Evolutionary conservation across 768 basidiomycete genomes (phyloP), one percentile per base, ranked within the genome.

Genomic region (Serendipita indica): DNA sequence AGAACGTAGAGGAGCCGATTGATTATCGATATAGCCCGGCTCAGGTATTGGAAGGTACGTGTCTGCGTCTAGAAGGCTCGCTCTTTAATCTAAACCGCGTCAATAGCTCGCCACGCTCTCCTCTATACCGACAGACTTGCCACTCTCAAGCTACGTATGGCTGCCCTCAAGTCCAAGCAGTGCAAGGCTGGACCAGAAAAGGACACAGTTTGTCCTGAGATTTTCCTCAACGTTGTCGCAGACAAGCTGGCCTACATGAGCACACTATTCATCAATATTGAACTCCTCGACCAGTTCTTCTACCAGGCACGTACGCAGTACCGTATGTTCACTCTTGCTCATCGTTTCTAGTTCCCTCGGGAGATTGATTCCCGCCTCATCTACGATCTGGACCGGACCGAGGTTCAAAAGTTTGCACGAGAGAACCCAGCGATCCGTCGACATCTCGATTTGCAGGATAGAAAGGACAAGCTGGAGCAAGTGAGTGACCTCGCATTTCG

Each of bases 261-360:
- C 2, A 82, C 93, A 2, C 90, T 97, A 86, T 98, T 98, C 70
- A 96, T 99, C 76, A 96, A 92, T 72, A 96, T 99, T 60, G 96
- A 99, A 69, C 76, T 99, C 7, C 79, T 98, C 1, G 93, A 96
- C 65, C 93, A 97, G 64, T 99, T 98, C 77, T 98, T 98, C 76
- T 96, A 98, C 67, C 90, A 94, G 76, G 90, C 88, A 63, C 41
- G 78, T 67, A 20, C 27, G 39, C 10, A 13, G 14, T 39, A 16
- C 25, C 22, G 34, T 60, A 6, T 57, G 32, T 25, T 60, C 18
- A 33, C 30, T 39, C n/a, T 7, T 10, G 18, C 33, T 41, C 20
- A 1, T 14, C 37, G 25, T n/a, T 1, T 60, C 3, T 62, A 96
- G 88, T 97, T 99, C 75, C 94, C 96, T 62, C 83, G 94, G 32